A percentile compares a stretch with the other conserved stretches of the same genome.
Conservation (phyloP, 1,284 basidiomycete genomes). For the Termitomyces sp. region DNA sequence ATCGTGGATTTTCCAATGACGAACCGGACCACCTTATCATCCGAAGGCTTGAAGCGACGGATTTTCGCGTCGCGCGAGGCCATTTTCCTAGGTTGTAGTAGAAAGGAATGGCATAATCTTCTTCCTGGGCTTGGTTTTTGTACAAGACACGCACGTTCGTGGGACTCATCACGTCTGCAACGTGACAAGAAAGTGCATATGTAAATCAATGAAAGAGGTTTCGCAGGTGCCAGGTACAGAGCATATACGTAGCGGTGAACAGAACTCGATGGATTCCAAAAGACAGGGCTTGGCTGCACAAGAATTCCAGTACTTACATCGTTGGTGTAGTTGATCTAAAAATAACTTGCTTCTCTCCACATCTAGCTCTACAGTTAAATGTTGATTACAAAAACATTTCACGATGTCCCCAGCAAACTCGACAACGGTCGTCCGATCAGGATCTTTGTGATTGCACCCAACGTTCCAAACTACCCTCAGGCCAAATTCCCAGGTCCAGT, state of each 20-base stretch:
- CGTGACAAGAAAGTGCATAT: neutral
- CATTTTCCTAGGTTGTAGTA: slow-evolving; percentile 6
- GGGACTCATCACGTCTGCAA: slow-evolving; percentile 13
- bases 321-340: neutral
- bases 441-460: slow-evolving; percentile 73
- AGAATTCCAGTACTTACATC: neutral
- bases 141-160: slow-evolving; percentile 17
- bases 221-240: neutral
- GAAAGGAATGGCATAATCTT: slow-evolving; percentile 1
- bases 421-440: slow-evolving; percentile 64
- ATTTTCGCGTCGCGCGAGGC: slow-evolving; percentile 40
- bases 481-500: slow-evolving; percentile 80
- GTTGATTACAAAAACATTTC: slow-evolving; percentile 76
- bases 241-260: no score
- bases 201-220: neutral
- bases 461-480: slow-evolving; percentile 66
- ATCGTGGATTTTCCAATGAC: slow-evolving; percentile 64
- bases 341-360: slow-evolving; percentile 5
- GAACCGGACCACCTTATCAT: slow-evolving; percentile 60
- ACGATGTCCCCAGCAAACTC: slow-evolving; percentile 71
- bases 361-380: slow-evolving; percentile 33
- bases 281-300: neutral
- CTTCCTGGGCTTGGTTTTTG: neutral
- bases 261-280: neutral
- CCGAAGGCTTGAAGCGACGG: slow-evolving; percentile 44